A percentile compares a stretch with the other conserved stretches of the same genome.
phyloP scores from a whole-genome alignment of 2,329 filamentous ascomycete genomes.

The Colletotrichum simmondsii region DNA sequence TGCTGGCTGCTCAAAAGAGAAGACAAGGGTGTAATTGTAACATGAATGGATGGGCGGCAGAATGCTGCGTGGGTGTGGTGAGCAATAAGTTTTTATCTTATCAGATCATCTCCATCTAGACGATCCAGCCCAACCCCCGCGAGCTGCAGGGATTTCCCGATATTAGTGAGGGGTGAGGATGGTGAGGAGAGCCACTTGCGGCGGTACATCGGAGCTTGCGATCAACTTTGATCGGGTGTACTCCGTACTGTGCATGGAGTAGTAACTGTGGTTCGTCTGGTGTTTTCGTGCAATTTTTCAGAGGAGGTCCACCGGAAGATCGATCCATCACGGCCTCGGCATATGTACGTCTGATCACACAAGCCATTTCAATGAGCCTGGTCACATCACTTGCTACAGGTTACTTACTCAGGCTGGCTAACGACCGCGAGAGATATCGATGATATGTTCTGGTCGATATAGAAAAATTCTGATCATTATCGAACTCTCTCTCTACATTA shows the following conservation, averaged over 20 bases:
- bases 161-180: slow-evolving; percentile 1
- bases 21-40: slow-evolving; percentile 18
- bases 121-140: neutral
- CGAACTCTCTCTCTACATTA: neutral
- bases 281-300: neutral
- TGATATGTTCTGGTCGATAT: no score
- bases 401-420: neutral
- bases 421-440: neutral
- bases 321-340: neutral
- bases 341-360: neutral
- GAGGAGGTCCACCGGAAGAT: neutral
- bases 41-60: neutral
- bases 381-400: neutral
- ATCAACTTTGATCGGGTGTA: neutral
- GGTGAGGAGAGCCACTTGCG: slow-evolving; percentile 6
- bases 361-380: neutral
- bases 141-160: neutral
- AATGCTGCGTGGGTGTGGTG: neutral
- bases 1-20: neutral
- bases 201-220: slow-evolving; percentile 16
- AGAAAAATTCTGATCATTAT: neutral
- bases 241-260: no score
- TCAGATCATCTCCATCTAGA: slow-evolving; percentile 24
- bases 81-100: slow-evolving; percentile 23
- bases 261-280: neutral